phyloP scores from a whole-genome alignment of 2,329 filamentous ascomycete genomes.

The Cladobotryum mycophilum region DNA sequence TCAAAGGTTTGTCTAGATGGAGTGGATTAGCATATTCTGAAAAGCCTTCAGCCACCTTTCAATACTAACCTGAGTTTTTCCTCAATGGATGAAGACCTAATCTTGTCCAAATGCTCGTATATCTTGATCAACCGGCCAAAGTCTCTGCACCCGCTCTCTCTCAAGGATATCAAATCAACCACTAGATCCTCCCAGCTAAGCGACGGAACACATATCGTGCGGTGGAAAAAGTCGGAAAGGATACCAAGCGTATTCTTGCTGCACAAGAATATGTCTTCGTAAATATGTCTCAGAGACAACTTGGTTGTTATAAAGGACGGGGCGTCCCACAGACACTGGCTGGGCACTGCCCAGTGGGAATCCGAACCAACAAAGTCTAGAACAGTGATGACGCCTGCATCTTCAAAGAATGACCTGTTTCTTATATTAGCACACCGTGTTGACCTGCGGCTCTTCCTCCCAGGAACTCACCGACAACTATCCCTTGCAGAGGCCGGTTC shows the following conservation, averaged over 20 bases:
- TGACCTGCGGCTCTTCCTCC: not conserved
- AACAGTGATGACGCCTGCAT: slow-evolving; percentile 7
- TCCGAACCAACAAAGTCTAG: not conserved
- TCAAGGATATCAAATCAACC: not conserved
- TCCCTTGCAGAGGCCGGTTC: slow-evolving; percentile 8
- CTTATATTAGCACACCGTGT: not conserved
- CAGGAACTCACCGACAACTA: slow-evolving; percentile 7
- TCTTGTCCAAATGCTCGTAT: not conserved
- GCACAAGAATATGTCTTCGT: not conserved
- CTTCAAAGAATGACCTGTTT: slow-evolving; percentile 6
- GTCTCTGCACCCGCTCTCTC: slow-evolving; percentile 2
- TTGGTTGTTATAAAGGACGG: slow-evolving; percentile 1
- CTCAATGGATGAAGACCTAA: not conserved
- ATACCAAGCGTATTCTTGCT: not conserved
- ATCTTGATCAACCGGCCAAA: not conserved
- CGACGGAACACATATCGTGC: slow-evolving; percentile 3
- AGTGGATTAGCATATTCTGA: not conserved
- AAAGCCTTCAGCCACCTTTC: too few relatives aligned
- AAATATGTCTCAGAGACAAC: slow-evolving; percentile 1
- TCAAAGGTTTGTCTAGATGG: slow-evolving; percentile 7
- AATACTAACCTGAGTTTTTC: not conserved
- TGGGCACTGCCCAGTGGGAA: slow-evolving; percentile 3
- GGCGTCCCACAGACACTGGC: slow-evolving; percentile 7
- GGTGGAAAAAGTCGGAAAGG: slow-evolving; percentile 4
- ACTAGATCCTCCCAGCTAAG: slow-evolving; percentile 1